These are phyloP conservation scores for Fennellomyces sp. DNA, from an alignment of 371 early-diverging fungal genomes.

Conservation along the genomic window DNA sequence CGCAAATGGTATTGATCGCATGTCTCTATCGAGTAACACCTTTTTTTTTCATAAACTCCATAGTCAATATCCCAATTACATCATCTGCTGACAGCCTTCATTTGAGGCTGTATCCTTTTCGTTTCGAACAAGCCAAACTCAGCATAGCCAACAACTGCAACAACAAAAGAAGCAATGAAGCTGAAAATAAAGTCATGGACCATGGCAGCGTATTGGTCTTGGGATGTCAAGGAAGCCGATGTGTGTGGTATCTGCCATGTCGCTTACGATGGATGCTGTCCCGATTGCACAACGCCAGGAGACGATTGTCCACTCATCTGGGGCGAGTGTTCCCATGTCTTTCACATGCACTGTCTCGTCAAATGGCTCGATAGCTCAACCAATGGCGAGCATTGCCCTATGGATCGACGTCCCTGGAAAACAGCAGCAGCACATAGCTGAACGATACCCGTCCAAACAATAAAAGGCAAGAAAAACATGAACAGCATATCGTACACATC, in stretches of 20 bases:
- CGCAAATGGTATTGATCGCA: too few relatives aligned
- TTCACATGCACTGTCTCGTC: conserved; percentile 89
- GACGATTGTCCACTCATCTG: conserved; percentile 87
- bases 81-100: too few relatives aligned
- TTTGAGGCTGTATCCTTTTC: too few relatives aligned
- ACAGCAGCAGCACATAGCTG: conserved; percentile 29
- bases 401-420: conserved; percentile 83
- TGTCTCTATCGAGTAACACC: too few relatives aligned
- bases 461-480: too few relatives aligned
- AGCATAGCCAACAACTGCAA: too few relatives aligned
- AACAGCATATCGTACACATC: too few relatives aligned
- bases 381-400: conserved; percentile 77
- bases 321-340: conserved; percentile 88
- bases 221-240: conserved; percentile 40
- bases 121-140: too few relatives aligned
- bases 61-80: too few relatives aligned
- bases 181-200: conserved; percentile 38
- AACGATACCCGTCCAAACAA: too few relatives aligned
- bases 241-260: conserved; percentile 89
- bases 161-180: conserved; percentile 29
- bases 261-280: conserved; percentile 82
- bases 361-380: conserved; percentile 78
- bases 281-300: conserved; percentile 83
- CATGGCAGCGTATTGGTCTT: conserved; percentile 43
- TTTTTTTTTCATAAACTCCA: too few relatives aligned